Evolutionary conservation across 192 early-diverging fungal species (phyloP), one percentile per base, ranked within the genome.

Genomic region (Gamsiella multidivaricata): DNA sequence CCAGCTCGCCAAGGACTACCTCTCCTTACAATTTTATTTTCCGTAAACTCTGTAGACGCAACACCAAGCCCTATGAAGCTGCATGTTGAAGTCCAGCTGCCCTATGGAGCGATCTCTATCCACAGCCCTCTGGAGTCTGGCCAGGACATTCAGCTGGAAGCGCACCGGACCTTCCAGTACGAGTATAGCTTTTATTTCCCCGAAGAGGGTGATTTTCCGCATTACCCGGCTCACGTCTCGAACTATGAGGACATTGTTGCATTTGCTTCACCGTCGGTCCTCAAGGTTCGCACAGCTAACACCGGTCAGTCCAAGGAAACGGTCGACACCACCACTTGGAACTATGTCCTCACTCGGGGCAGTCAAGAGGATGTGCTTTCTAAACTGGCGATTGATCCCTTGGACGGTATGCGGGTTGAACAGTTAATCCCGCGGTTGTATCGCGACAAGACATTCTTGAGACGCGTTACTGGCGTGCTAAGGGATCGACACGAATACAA

Each of bases 131-230:
- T 78, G 9, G 65, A 69, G 20, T 1, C 66, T 18, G 45, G 46
- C 28, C 74, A 69, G 12, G 65, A 78, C 46, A 45, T 78, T 54
- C 45, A 45, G 14, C 11, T 78, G 37, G n/a, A 12, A 2, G 74
- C 52, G 1, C 66, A 78, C n/a, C 65, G 61, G 22, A 78, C 54
- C 12, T 78, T 58, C 61, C 60, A 78, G 32, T 68, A 69, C 18
- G 66, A 69, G 22, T 78, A 78, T 36, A 32, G 31, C 15, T 86
- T 86, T 36, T 86, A 86, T 39, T 86, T 86, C 62, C 85, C 85
- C n/a, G 58, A 60, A n/a, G 64, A 61, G 15, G 85, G 85, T 8
- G 53, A 72, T 15, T 86, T 68, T 43, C 42, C 50, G 1, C 58
- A 82, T 25, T 65, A 81, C 26, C 75, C 85, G 23, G 67, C 79